Conservation (phyloP, 2,329 filamentous ascomycete species). For the Neofusicoccum laricinum region DNA sequence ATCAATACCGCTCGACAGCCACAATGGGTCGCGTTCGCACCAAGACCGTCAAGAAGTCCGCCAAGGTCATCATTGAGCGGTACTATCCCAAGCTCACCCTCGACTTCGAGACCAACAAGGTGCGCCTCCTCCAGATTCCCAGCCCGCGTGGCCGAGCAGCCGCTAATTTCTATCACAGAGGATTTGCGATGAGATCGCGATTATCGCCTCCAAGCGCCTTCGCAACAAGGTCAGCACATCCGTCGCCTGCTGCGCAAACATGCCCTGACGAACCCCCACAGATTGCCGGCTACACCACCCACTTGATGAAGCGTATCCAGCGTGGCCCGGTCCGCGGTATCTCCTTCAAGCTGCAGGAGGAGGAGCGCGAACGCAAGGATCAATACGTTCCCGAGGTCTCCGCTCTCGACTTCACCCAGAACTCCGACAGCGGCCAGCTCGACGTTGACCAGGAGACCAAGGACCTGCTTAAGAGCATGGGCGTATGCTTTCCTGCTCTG, state of each 20-base stretch:
- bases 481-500: conserved; percentile 64
- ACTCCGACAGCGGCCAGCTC: conserved; percentile 86
- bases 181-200: conserved; percentile 99
- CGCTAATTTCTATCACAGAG: conserved; percentile 38
- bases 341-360: conserved; percentile 99
- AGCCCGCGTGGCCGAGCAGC: neutral
- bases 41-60: conserved; percentile 76
- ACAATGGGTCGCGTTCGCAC: conserved; percentile 58
- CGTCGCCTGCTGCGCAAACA: conserved; percentile 47
- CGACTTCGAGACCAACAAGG: conserved; percentile 99
- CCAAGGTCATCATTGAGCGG: conserved; percentile 98
- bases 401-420: conserved; percentile 96
- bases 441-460: conserved; percentile 98
- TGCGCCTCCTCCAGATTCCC: neutral
- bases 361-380: conserved; percentile 99
- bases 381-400: conserved; percentile 99
- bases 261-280: conserved; percentile 34
- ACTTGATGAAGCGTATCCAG: conserved; percentile 99
- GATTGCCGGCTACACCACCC: conserved; percentile 95
- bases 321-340: conserved; percentile 98
- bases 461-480: conserved; percentile 97
- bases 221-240: conserved; percentile 83
- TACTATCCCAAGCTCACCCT: conserved; percentile 87
- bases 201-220: conserved; percentile 98
- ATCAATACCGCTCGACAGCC: conserved; percentile 26